Evolutionary conservation across 306 rosid genomes (phyloP).

Genomic region (Casuarina cunninghamiana): DNA sequence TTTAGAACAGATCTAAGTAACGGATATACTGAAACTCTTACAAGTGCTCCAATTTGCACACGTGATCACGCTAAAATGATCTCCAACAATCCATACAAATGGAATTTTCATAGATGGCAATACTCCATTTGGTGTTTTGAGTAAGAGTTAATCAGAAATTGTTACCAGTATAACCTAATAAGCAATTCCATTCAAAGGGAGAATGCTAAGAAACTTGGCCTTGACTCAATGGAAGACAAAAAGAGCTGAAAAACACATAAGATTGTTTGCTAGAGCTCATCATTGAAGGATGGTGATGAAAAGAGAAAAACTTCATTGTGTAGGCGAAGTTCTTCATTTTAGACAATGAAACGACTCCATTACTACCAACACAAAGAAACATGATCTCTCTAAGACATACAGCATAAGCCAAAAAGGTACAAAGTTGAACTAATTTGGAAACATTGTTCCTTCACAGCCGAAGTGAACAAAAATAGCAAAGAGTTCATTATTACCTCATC

Average conservation of each 20-base stretch:
- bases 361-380: too few relatives aligned
- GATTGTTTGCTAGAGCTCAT: too few relatives aligned
- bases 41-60: background rate
- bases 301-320: too few relatives aligned
- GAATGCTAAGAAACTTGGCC: background rate
- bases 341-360: too few relatives aligned
- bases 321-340: too few relatives aligned
- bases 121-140: background rate
- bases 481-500: slow-evolving; percentile 56
- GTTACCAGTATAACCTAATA: background rate
- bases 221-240: background rate
- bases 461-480: background rate
- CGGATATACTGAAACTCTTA: background rate
- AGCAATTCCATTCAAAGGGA: background rate
- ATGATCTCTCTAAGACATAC: too few relatives aligned
- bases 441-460: background rate
- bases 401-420: too few relatives aligned
- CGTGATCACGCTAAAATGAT: background rate
- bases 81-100: background rate
- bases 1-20: background rate
- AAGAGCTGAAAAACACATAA: background rate
- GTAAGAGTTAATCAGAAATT: background rate
- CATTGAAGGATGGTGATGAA: too few relatives aligned
- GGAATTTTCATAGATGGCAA: background rate
- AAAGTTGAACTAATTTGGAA: too few relatives aligned